phyloP scores from a whole-genome alignment of 305 asterid species.

The Stenogyne calaminthoides region DNA sequence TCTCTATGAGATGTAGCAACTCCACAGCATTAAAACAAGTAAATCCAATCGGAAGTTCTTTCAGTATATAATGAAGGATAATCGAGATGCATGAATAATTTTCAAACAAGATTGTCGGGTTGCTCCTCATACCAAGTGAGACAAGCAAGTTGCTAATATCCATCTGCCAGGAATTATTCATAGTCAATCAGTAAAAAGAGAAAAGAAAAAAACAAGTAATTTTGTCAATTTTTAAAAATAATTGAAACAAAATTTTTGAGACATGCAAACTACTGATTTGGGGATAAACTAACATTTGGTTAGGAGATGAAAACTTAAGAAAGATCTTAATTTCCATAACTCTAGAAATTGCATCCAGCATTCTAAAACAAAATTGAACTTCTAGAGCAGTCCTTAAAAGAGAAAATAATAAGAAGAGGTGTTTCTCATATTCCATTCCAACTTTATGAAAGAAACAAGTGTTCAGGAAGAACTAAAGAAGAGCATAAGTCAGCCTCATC shows the following conservation, averaged over 20 bases:
- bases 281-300: slow-evolving; percentile 2
- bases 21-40: slow-evolving; percentile 62
- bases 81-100: slow-evolving; percentile 57
- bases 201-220: background rate
- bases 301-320: background rate
- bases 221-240: background rate
- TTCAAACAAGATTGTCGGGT: slow-evolving; percentile 51
- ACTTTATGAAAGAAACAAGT: slow-evolving; percentile 8
- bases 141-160: slow-evolving; percentile 53
- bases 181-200: slow-evolving; percentile 13
- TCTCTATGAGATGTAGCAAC: slow-evolving; percentile 66
- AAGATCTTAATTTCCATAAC: slow-evolving; percentile 1
- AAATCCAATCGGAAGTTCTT: slow-evolving; percentile 69
- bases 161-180: slow-evolving; percentile 38
- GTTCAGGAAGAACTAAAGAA: background rate
- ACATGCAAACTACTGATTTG: slow-evolving; percentile 6
- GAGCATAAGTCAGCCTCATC: slow-evolving; percentile 16
- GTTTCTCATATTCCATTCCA: slow-evolving; percentile 12
- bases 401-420: background rate
- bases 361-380: slow-evolving; percentile 3
- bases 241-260: background rate
- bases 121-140: slow-evolving; percentile 68
- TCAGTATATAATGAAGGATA: slow-evolving; percentile 70
- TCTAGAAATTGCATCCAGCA: background rate
- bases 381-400: background rate